phyloP scores from a whole-genome alignment of 257 asterid genomes.

The Anisodus acutangulus region DNA sequence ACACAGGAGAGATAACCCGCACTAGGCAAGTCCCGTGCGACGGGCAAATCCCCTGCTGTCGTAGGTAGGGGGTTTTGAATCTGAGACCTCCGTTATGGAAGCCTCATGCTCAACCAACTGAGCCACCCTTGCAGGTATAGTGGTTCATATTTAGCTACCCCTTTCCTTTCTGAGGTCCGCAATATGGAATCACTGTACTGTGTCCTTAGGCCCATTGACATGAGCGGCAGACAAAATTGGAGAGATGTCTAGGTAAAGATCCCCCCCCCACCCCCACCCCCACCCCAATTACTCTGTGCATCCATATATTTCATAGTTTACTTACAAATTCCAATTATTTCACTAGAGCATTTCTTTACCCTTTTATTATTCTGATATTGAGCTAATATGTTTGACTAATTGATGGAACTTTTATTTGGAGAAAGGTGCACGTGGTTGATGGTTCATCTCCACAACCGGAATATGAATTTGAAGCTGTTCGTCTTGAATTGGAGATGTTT shows the following conservation, averaged over 20 bases:
- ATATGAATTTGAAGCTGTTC: conserved; percentile 93
- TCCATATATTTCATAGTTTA: background rate
- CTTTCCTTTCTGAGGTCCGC: background rate
- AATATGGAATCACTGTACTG: background rate
- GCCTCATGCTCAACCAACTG: too few relatives aligned
- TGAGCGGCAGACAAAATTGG: too few relatives aligned
- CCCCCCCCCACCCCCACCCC: background rate
- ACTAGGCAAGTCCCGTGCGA: too few relatives aligned
- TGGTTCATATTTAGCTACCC: background rate
- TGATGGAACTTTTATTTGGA: conserved; percentile 33
- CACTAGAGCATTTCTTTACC: background rate
- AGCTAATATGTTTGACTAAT: conserved; percentile 36
- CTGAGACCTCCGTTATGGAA: too few relatives aligned
- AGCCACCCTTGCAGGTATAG: background rate
- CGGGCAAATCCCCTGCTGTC: too few relatives aligned
- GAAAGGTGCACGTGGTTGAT: conserved; percentile 88
- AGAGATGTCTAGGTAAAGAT: too few relatives aligned
- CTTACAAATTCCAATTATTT: conserved; percentile 14
- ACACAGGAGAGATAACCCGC: too few relatives aligned
- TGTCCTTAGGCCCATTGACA: background rate
- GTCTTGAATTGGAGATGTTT: conserved; percentile 97
- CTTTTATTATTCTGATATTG: background rate
- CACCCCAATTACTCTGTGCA: background rate
- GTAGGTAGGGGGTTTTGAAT: too few relatives aligned
- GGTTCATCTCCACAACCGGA: conserved; percentile 94